Percentiles rank a stretch among this genome's conserved stretches.
These are phyloP conservation scores for Trametes sanguinea DNA, from an alignment of 768 basidiomycete species.

Conservation along the genomic window DNA sequence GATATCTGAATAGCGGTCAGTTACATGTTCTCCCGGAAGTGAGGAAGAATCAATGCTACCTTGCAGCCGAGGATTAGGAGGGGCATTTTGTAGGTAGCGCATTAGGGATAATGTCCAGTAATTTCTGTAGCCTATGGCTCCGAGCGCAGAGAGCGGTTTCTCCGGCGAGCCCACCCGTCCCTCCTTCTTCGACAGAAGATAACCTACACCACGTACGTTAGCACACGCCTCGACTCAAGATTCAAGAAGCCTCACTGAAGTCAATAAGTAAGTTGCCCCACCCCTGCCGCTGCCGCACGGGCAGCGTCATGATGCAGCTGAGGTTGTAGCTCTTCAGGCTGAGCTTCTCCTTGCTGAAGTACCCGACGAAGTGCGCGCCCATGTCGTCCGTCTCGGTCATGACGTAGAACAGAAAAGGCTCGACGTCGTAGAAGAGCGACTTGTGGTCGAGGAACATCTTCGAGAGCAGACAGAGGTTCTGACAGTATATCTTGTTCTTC, in stretches of 20 bases:
- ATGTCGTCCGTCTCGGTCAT: slow-evolving; percentile 89
- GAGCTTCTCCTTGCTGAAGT: slow-evolving; percentile 98
- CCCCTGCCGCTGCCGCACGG: slow-evolving; percentile 89
- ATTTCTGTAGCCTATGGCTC: slow-evolving; percentile 90
- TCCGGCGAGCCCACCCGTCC: slow-evolving; percentile 89
- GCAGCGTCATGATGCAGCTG: slow-evolving; percentile 99
- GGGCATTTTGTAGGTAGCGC: slow-evolving; percentile 66
- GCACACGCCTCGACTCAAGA: too few relatives aligned
- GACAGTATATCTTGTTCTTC: slow-evolving; percentile 99
- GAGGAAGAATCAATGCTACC: slow-evolving; percentile 44
- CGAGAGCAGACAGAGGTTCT: slow-evolving; percentile 94
- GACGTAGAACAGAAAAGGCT: slow-evolving; percentile 98
- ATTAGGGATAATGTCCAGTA: slow-evolving; percentile 93
- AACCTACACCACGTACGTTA: slow-evolving; percentile 56
- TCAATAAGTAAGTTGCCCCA: slow-evolving; percentile 98
- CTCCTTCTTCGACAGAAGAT: slow-evolving; percentile 94
- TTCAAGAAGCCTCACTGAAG: slow-evolving; percentile 72
- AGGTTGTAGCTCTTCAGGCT: slow-evolving; percentile 96
- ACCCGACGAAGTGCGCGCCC: slow-evolving; percentile 94
- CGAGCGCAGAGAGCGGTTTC: slow-evolving; percentile 91
- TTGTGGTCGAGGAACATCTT: slow-evolving; percentile 99
- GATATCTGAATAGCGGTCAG: slow-evolving; percentile 58
- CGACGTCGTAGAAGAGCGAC: slow-evolving; percentile 98
- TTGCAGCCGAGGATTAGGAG: slow-evolving; percentile 68
- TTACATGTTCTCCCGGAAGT: slow-evolving; percentile 9